Evolutionary conservation across 2,329 filamentous ascomycete genomes (phyloP).

Genomic region (Aspergillus caelatus): DNA sequence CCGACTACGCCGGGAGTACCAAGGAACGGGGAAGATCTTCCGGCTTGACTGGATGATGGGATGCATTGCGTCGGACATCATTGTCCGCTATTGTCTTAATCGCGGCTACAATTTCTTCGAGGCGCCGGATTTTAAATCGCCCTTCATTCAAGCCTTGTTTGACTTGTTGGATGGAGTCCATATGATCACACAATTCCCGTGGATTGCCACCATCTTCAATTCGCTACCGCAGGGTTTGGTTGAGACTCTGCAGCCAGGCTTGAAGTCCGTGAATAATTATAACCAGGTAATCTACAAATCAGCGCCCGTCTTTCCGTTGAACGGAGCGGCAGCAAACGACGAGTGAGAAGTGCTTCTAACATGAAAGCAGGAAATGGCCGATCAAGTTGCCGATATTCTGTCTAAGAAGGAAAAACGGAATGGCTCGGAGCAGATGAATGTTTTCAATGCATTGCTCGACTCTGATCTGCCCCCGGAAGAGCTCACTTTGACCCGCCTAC

Average conservation of each 20-base stretch:
- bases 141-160: conserved; percentile 14
- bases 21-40: conserved; percentile 11
- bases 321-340: neutral
- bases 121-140: conserved; percentile 13
- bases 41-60: conserved; percentile 18
- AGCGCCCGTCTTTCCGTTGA: neutral
- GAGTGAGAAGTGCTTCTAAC: neutral
- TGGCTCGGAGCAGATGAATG: conserved; percentile 4
- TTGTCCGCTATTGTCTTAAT: conserved; percentile 18
- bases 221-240: conserved; percentile 13
- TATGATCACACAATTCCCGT: conserved; percentile 17
- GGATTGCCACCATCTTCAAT: conserved; percentile 16
- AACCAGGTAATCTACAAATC: neutral
- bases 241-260: conserved; percentile 9
- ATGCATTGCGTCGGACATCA: conserved; percentile 21
- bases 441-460: conserved; percentile 33
- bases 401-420: conserved; percentile 3
- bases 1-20: conserved; percentile 13
- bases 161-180: conserved; percentile 11
- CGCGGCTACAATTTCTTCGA: conserved; percentile 14
- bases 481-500: conserved; percentile 29
- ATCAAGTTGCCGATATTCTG: conserved; percentile 11
- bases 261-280: conserved; percentile 14
- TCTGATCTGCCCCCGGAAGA: conserved; percentile 40
- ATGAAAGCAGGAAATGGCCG: conserved; percentile 11